A percentile compares a stretch with the other conserved stretches of the same genome.
Conservation (phyloP, 805 yeast genomes). For the Kluyveromyces starmeri region DNA sequence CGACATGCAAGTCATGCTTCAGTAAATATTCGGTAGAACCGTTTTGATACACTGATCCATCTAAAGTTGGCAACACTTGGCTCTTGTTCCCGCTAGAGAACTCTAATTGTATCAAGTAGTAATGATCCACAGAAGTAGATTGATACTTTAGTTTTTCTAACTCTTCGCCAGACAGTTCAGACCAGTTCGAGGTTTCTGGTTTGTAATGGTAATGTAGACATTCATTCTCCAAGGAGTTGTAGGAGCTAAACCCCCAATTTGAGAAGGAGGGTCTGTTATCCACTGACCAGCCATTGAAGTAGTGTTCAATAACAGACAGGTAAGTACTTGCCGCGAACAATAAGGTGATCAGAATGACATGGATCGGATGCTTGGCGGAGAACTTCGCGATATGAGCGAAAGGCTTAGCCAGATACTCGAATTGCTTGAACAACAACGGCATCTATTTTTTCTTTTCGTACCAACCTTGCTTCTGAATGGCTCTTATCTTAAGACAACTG, state of each 20-base stretch:
- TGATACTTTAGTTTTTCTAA: constrained; percentile 8
- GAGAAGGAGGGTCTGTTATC: constrained; percentile 14
- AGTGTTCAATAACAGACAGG: constrained; percentile 62
- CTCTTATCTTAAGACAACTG: too few species aligned
- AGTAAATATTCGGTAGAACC: constrained; percentile 19
- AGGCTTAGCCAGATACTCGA: constrained; percentile 26
- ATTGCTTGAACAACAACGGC: constrained; percentile 26
- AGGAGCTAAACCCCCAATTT: constrained; percentile 11
- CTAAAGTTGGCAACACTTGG: constrained; percentile 15
- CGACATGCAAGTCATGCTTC: constrained; percentile 15
- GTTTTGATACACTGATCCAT: constrained; percentile 24
- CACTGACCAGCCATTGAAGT: constrained; percentile 36
- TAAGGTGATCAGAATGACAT: constrained; percentile 63
- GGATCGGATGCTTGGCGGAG: constrained; percentile 81
- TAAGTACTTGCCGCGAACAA: constrained; percentile 75
- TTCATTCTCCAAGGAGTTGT: constrained; percentile 16
- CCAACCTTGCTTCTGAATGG: too few species aligned
- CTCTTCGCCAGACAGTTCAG: constrained; percentile 14
- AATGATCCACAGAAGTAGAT: constrained; percentile 12
- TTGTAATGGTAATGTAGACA: constrained; percentile 22
- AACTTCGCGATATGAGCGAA: constrained; percentile 42
- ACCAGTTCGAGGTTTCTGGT: constrained; percentile 16
- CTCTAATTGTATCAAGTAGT: constrained; percentile 23
- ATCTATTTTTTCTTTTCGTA: too few species aligned
- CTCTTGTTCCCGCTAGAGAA: constrained; percentile 16